phyloP scores from a whole-genome alignment of 768 basidiomycete species.

The Leccinellum rugosiceps region DNA sequence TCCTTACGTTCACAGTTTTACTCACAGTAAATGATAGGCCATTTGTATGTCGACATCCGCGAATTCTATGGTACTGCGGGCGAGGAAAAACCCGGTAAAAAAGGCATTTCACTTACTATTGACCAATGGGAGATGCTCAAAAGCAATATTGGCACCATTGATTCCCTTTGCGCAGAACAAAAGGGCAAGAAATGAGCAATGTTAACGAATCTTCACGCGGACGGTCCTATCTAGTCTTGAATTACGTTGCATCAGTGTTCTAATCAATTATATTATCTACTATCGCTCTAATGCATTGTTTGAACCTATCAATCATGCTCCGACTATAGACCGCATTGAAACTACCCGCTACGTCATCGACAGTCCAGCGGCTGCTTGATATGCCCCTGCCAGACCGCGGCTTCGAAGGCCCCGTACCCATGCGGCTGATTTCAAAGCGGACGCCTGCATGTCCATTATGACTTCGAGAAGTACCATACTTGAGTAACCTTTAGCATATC shows the following conservation, averaged over 20 bases:
- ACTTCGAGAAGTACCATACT: constrained; percentile 53
- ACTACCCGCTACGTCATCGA: constrained; percentile 22
- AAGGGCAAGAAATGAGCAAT: constrained; percentile 14
- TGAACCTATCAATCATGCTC: not conserved
- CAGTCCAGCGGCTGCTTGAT: constrained; percentile 70
- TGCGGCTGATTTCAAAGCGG: constrained; percentile 48
- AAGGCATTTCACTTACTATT: constrained; percentile 63
- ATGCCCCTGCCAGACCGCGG: constrained; percentile 62
- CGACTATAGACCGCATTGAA: not conserved
- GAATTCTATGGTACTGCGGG: constrained; percentile 64
- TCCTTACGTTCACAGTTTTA: constrained; percentile 22
- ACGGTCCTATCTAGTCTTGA: not conserved
- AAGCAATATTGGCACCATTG: constrained; percentile 41
- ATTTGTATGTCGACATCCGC: constrained; percentile 63
- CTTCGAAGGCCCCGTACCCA: constrained; percentile 65
- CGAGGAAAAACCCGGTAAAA: constrained; percentile 75
- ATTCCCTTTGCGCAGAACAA: constrained; percentile 43
- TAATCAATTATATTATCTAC: constrained; percentile 2
- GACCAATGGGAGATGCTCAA: constrained; percentile 72
- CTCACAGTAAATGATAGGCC: constrained; percentile 36
- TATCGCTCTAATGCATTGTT: not conserved
- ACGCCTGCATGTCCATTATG: constrained; percentile 62
- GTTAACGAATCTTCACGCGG: not conserved
- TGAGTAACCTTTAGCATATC: constrained; percentile 52
- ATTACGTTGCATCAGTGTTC: not conserved